These are phyloP conservation scores for Fusarium sp. DNA, from an alignment of 2,329 filamentous ascomycete genomes.

Conservation along the genomic window DNA sequence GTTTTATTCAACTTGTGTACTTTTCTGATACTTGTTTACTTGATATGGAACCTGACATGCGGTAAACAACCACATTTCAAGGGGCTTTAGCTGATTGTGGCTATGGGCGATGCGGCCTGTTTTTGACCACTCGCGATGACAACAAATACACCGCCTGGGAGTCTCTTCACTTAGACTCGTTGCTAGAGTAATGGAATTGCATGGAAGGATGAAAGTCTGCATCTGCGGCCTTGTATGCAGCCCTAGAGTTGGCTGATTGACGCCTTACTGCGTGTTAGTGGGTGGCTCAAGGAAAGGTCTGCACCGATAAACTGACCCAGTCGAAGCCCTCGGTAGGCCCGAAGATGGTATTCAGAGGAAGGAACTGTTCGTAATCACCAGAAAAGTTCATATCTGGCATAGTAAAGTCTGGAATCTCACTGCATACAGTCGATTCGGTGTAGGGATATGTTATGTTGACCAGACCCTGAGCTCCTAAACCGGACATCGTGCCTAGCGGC, in stretches of 20 bases:
- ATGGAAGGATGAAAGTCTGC: background rate
- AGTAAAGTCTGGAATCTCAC: constrained; percentile 11
- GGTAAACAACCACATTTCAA: background rate
- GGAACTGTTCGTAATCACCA: constrained; percentile 48
- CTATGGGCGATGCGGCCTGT: constrained; percentile 23
- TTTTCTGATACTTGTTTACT: background rate
- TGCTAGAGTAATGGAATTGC: constrained; percentile 14
- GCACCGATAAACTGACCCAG: constrained; percentile 51
- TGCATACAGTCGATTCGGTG: constrained; percentile 2
- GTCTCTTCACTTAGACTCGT: background rate
- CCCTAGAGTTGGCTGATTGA: constrained; percentile 45
- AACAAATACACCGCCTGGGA: constrained; percentile 6
- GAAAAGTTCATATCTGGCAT: constrained; percentile 32
- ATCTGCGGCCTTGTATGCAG: constrained; percentile 14
- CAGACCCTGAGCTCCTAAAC: constrained; percentile 1
- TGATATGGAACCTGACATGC: background rate
- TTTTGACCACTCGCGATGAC: constrained; percentile 26
- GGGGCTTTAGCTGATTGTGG: background rate
- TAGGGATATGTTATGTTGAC: background rate
- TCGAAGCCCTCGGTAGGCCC: constrained; percentile 50
- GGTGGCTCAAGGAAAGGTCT: background rate
- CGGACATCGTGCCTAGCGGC: constrained; percentile 9
- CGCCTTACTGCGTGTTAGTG: constrained; percentile 33
- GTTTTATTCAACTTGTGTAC: constrained; percentile 3
- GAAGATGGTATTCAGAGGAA: constrained; percentile 54